Base-by-base conservation (phyloP, 257 asterid species). In the Fraxinus anomala region DNA sequence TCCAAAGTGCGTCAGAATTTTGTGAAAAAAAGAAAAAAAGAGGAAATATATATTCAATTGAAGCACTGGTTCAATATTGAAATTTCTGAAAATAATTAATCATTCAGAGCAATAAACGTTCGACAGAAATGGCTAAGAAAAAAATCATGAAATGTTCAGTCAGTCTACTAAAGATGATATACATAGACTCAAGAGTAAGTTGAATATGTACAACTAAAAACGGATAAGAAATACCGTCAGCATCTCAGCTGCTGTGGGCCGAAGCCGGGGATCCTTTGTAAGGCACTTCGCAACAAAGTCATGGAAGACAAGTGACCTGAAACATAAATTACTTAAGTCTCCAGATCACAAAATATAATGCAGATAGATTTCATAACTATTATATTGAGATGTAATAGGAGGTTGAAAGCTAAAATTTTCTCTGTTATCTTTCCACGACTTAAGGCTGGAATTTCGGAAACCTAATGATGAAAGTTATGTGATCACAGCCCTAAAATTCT, bases 291-390 rank as follows among this genome's bases (percentile, higher is more conserved):
- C 98, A 39, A 96, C 85, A 79, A 96, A 96, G 84, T 96, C 99
- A 82, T 96, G 99, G 87, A 96, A 96, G 81, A 93, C 89, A 80
- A 96, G 97, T 73, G 99, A 93, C 99, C 99, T 95, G 86, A 17
- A 81, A 77, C 80, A 73, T 39, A 59, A 80, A 68, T 51, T 47
- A 79, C 76, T 56, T 59, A n/a, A n/a, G 70, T 54, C 73, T 74
- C 68, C 51, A 70, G 23, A 56, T 68, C n/a, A 51, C 76, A 39
- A 51, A 28, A 39, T 23, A 76, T 61, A 73, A 69, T 17, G 76
- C 78, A 61, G n/a, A 56, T 23, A 61, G 33, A 23, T 8, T 61
- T 13, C 68, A 61, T 21, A 19, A 9, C 12, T 61, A 61, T 61
- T 61, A 59, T 59, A 61, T 23, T 1, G 31, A 61, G 68, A 61